Percentiles rank a stretch among this genome's conserved stretches.
Conservation (phyloP, 2,329 filamentous ascomycete genomes). For the Colletotrichum karsti region DNA sequence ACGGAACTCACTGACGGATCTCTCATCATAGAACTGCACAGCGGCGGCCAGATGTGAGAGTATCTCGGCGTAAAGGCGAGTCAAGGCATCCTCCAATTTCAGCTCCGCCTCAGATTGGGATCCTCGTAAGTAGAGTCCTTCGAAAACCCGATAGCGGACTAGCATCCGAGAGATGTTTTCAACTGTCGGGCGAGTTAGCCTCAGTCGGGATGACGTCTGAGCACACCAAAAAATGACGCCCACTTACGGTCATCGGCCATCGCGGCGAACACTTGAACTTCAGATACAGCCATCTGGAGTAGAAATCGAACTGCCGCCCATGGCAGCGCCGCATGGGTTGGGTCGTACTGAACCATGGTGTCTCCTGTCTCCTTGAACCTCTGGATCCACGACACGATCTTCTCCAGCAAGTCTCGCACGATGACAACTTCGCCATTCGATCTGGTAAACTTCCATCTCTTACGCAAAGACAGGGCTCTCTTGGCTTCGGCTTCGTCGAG, state of each 20-base stretch:
- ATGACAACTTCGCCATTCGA: not conserved
- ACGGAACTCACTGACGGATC: not conserved
- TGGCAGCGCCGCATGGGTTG: constrained; percentile 36
- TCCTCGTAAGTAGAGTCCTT: not conserved
- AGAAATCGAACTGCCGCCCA: constrained; percentile 40
- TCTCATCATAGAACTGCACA: not conserved
- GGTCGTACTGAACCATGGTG: constrained; percentile 35
- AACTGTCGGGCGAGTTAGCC: not conserved
- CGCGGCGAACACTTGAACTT: not conserved
- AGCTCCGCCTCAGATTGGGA: not conserved
- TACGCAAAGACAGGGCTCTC: too few relatives aligned
- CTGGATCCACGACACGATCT: constrained; percentile 34
- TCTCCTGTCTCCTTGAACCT: constrained; percentile 38
- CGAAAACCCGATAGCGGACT: not conserved
- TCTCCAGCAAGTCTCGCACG: not conserved
- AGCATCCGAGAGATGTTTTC: not conserved
- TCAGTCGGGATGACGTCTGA: not conserved
- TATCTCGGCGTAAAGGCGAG: not conserved
- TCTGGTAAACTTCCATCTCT: not conserved
- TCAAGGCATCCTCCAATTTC: not conserved
- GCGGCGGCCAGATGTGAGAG: not conserved
- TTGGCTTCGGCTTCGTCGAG: too few relatives aligned
- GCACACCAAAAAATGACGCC: too few relatives aligned
- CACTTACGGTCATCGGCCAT: not conserved
- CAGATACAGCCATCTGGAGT: constrained; percentile 22